Evolutionary conservation across 495 filamentous ascomycete genomes (phyloP), one percentile per base, ranked within the genome.

Genomic region (Tirmania nivea): DNA sequence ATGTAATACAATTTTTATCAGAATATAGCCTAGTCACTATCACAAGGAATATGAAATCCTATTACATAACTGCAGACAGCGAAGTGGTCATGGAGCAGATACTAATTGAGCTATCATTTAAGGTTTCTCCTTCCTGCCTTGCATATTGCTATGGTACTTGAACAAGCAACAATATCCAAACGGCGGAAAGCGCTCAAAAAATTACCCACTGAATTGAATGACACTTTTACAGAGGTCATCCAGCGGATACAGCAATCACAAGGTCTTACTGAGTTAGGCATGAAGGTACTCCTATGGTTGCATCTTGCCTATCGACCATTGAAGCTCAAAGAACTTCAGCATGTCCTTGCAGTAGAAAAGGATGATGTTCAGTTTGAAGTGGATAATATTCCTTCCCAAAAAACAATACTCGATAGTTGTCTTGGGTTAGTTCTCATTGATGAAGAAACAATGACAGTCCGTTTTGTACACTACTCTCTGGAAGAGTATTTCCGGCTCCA

Each of bases 291-390:
- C 14, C 11, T 17, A 4, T 21, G 3, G 1, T 4, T 50, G 20
- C n/a, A 45, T 45, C 39, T 45, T 12, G 52, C 60, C 11, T 9
- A 54, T 10, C 21, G 60, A 55, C 55, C 55, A 14, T 52, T 62
- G 3, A 35, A 5, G 21, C 3, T 50, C 10, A 6, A 20, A 1
- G 59, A 62, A 21, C 47, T 62, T 14, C 42, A 54, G 11, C 48
- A 62, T 50, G 60, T 59, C 8, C 19, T 62, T 31, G 60, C 60
- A 8, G 21, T 62, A 11, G 12, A 19, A 37, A 16, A 4, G 11
- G 52, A 8, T 20, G 55, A 35, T 25, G 21, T 6, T 12, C 11
- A 25, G 0, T 25, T 50, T n/a, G 3, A 50, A n/a, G 12, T 19
- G 14, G 48, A 50, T 6, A 31, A 19, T 6, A 3, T 25, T 5